phyloP scores from a whole-genome alignment of 257 asterid species.

The Forsythia suspensa region DNA sequence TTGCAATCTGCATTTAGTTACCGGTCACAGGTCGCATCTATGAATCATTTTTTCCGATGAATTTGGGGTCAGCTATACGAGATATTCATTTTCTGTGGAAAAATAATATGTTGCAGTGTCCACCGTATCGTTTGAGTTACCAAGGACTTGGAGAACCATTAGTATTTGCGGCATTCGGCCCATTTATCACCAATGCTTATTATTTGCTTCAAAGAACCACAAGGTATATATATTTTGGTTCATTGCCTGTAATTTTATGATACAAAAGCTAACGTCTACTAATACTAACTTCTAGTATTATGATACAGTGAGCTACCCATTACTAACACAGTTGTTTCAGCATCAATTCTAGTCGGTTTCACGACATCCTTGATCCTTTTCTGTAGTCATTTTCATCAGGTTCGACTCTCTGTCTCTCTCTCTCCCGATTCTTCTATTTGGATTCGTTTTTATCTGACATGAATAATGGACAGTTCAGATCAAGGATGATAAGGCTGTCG shows the following conservation, averaged over 20 bases:
- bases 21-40: not conserved
- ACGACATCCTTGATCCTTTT: conserved; percentile 67
- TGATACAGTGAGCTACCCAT: conserved; percentile 47
- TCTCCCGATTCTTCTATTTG: not conserved
- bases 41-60: too few relatives aligned
- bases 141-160: conserved; percentile 86
- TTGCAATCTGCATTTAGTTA: not conserved
- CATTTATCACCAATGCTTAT: conserved; percentile 84
- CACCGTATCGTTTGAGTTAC: conserved; percentile 83
- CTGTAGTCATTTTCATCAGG: conserved; percentile 78
- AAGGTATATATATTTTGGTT: conserved; percentile 18
- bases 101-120: conserved; percentile 41
- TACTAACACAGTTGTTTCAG: conserved; percentile 37
- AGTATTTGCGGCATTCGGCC: conserved; percentile 93
- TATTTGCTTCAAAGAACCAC: conserved; percentile 54
- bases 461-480: conserved; percentile 37
- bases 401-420: conserved; percentile 8
- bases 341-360: conserved; percentile 58
- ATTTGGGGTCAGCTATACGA: not conserved
- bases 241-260: not conserved
- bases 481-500: conserved; percentile 71
- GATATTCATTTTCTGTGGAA: not conserved
- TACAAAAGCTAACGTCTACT: not conserved
- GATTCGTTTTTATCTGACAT: not conserved
- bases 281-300: not conserved